phyloP scores from a whole-genome alignment of 2,329 filamentous ascomycete species.

The Cladosporium sphaerospermum region DNA sequence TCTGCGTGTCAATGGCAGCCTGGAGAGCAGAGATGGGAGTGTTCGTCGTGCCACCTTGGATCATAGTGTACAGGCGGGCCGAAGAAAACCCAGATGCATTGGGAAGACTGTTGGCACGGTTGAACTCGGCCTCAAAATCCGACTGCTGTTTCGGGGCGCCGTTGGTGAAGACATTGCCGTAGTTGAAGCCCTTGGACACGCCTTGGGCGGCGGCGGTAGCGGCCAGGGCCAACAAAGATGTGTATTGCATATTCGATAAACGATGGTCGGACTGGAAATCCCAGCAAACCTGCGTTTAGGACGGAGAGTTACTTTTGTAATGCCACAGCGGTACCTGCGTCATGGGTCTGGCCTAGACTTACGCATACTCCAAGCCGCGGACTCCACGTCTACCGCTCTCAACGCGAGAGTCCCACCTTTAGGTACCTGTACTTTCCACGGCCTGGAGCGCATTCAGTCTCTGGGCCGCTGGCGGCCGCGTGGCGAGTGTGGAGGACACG shows the following conservation, averaged over 20 bases:
- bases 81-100: slow-evolving; percentile 62
- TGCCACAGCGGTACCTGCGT: slow-evolving; percentile 2
- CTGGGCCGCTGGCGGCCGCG: not conserved
- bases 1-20: slow-evolving; percentile 75
- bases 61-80: slow-evolving; percentile 69
- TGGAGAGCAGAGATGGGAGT: slow-evolving; percentile 64
- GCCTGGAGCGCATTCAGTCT: no score
- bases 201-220: slow-evolving; percentile 30
- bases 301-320: not conserved
- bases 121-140: slow-evolving; percentile 68
- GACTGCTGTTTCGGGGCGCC: slow-evolving; percentile 53
- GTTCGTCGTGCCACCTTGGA: slow-evolving; percentile 61
- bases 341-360: not conserved
- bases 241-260: slow-evolving; percentile 2
- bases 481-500: not conserved
- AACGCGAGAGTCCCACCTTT: not conserved
- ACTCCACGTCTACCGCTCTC: not conserved
- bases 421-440: not conserved
- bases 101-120: slow-evolving; percentile 55
- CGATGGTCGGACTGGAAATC: not conserved
- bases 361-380: not conserved
- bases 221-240: slow-evolving; percentile 26
- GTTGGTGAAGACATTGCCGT: slow-evolving; percentile 57
- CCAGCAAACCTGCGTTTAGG: not conserved
- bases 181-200: slow-evolving; percentile 62